Evolutionary conservation across 1,284 basidiomycete genomes (phyloP), one percentile per base, ranked within the genome.

Genomic region (Singerocomus rubriflavus): DNA sequence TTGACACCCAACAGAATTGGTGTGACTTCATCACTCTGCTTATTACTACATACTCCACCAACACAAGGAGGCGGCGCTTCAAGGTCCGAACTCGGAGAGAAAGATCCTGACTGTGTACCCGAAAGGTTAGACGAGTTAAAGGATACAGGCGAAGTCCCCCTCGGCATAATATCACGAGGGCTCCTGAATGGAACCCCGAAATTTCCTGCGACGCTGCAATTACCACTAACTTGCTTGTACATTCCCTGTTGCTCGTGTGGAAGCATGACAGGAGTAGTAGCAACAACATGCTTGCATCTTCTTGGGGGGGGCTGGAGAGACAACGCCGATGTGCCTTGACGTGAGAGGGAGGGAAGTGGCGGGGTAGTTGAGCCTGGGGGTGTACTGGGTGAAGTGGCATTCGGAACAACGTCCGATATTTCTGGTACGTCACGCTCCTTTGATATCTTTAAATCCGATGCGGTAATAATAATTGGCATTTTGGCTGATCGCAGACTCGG

Each of bases 301-400:
- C 80, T 76, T 0, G 85, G 82, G 37, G 83, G 83, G 3, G 84
- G 85, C 42, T 84, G 82, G 44, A 87, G 71, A 14, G 82, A 79
- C 45, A 75, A 59, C 1, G 77, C 48, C 37, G 54, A 50, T 11
- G 50, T 6, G 17, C 56, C 50, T 34, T 45, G 53, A 13, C 46
- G 41, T 17, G 51, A 39, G 33, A 58, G 21, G 29, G 56, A 52
- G 40, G 64, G 52, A 14, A 34, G 45, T 16, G 59, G 52, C 0
- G 55, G 50, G 9, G 54, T 48, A 34, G 25, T 51, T n/a, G 55
- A 46, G 21, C 46, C 43, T 10, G 53, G 50, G 10, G 48, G 60
- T 61, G 34, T 57, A 50, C 45, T 64, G 10, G 56, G 50, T 44
- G 54, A 54, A 16, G 26, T 65, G 27, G 64, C 57, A 52, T 51